These are phyloP conservation scores for Trichophyton equinum DNA, from an alignment of 2,329 filamentous ascomycete species.

Conservation along the genomic window DNA sequence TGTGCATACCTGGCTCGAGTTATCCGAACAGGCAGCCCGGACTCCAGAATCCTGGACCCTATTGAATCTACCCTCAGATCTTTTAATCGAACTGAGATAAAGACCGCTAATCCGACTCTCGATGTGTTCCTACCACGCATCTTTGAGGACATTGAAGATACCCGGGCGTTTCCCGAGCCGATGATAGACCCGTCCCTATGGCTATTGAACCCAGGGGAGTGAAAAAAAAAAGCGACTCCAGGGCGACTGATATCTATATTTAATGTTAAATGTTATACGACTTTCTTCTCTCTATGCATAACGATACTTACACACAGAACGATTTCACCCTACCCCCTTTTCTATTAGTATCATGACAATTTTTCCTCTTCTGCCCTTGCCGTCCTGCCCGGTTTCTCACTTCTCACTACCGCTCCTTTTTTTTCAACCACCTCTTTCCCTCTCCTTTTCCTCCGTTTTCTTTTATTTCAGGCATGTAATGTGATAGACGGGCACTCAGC, in stretches of 20 bases:
- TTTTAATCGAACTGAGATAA: constrained; percentile 2
- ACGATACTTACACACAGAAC: not conserved
- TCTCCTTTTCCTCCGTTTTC: not conserved
- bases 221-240: not conserved
- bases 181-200: constrained; percentile 2
- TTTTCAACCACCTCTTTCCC: not conserved
- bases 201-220: constrained; percentile 2
- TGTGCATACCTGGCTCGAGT: constrained; percentile 3
- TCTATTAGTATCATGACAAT: not conserved
- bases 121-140: constrained; percentile 2
- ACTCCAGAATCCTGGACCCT: not conserved
- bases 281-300: not conserved
- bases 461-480: not conserved
- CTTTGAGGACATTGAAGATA: constrained; percentile 3
- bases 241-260: not conserved
- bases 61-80: not conserved
- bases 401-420: not conserved
- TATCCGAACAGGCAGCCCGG: constrained; percentile 1
- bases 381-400: not conserved
- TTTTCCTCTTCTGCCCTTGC: not conserved
- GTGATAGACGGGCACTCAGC: not conserved
- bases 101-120: constrained; percentile 1
- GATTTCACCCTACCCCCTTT: not conserved
- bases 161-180: not conserved
- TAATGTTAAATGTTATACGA: not conserved